A percentile compares a stretch with the other conserved stretches of the same genome.
These are phyloP conservation scores for Wickerhamomyces sp. DNA, from an alignment of 1,139 yeast genomes.

Conservation along the genomic window DNA sequence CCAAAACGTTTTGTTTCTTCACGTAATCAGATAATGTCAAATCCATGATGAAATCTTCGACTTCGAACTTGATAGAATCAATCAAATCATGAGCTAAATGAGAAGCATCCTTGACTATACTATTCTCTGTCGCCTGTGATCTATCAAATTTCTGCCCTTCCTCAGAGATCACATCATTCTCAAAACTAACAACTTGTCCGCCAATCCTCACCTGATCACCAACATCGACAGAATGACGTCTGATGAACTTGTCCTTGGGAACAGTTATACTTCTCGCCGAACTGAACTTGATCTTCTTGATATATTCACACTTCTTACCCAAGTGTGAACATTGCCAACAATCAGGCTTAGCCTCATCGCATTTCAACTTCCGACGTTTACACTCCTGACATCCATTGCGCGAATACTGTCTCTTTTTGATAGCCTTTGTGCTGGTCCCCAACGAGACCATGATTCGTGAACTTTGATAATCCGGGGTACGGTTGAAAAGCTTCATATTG, in stretches of 20 bases:
- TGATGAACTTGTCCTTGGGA: neutral
- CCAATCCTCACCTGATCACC: too few species aligned
- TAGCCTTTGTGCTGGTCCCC: constrained; percentile 8
- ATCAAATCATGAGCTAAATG: constrained; percentile 45
- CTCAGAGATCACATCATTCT: neutral
- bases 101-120: constrained; percentile 45
- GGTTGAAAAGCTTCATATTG: too few species aligned
- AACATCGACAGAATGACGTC: neutral
- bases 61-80: constrained; percentile 32
- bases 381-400: constrained; percentile 60
- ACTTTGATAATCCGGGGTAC: too few species aligned
- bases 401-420: constrained; percentile 34
- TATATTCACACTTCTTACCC: constrained; percentile 44
- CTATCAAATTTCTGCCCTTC: too few species aligned
- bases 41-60: constrained; percentile 17
- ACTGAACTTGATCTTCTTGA: constrained; percentile 31
- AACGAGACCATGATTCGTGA: too few species aligned
- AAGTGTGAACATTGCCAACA: constrained; percentile 52
- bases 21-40: constrained; percentile 10
- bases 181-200: neutral
- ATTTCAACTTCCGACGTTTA: constrained; percentile 54
- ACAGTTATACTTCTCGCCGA: constrained; percentile 26
- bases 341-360: constrained; percentile 52
- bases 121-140: neutral
- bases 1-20: constrained; percentile 18